Conservation (phyloP, 1,284 basidiomycete genomes). For the Marasmius oreades region DNA sequence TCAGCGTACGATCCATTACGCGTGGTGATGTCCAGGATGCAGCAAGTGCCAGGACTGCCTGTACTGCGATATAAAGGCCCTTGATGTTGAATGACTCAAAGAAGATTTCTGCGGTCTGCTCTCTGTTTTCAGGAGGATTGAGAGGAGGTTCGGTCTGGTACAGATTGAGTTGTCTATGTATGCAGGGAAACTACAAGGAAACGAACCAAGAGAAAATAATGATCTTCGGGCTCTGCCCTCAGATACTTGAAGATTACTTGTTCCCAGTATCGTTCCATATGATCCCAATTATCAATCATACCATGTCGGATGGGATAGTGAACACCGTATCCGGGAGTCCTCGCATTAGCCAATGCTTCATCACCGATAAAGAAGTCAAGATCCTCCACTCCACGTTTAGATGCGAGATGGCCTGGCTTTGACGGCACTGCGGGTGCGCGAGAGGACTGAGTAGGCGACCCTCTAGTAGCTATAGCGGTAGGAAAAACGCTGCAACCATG, state of each 20-base stretch:
- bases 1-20: slow-evolving; percentile 90
- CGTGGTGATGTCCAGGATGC: slow-evolving; percentile 96
- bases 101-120: slow-evolving; percentile 99
- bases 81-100: slow-evolving; percentile 99
- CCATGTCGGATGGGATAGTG: slow-evolving; percentile 98
- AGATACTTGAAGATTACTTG: slow-evolving; percentile 99
- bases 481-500: slow-evolving; percentile 73
- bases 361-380: slow-evolving; percentile 99
- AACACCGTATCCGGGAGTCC: slow-evolving; percentile 87
- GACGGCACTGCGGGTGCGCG: slow-evolving; percentile 74
- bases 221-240: slow-evolving; percentile 97
- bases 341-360: slow-evolving; percentile 93
- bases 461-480: slow-evolving; percentile 90
- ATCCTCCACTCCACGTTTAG: slow-evolving; percentile 97
- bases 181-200: background rate
- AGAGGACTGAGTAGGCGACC: slow-evolving; percentile 58
- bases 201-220: slow-evolving; percentile 93
- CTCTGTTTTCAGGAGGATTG: slow-evolving; percentile 97
- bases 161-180: background rate
- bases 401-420: slow-evolving; percentile 91
- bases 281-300: slow-evolving; percentile 99
- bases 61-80: slow-evolving; percentile 97
- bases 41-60: slow-evolving; percentile 98
- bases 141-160: slow-evolving; percentile 94
- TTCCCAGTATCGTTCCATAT: slow-evolving; percentile 99